Base-by-base conservation (phyloP, 257 asterid genomes). In the Rubia yunnanensis region DNA sequence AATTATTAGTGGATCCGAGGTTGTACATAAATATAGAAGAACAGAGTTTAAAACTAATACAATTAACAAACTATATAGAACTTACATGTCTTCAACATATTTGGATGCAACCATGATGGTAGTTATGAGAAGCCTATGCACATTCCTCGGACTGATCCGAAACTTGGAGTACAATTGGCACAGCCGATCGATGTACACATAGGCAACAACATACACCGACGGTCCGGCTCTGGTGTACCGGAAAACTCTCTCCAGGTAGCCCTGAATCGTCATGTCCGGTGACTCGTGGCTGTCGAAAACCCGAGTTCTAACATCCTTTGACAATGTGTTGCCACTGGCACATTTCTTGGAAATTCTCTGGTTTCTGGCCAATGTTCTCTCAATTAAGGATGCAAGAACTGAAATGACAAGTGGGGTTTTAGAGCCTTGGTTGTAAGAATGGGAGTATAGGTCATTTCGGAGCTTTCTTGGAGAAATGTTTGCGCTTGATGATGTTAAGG, bases 41-140 rank as follows among this genome's bases (percentile, higher is more conserved):
- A n/a, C n/a, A n/a, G n/a, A n/a, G n/a, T n/a, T n/a, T n/a, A n/a
- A n/a, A n/a, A n/a, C n/a, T n/a, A n/a, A n/a, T n/a, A n/a, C n/a
- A n/a, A n/a, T n/a, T n/a, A n/a, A n/a, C n/a, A n/a, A n/a, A n/a
- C n/a, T n/a, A n/a, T n/a, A n/a, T n/a, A n/a, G n/a, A 3, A 74
- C 98, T 87, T 78, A 92, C 99, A 84, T 81, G 73, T 92, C 99
- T 80, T 92, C 99, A 1, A 89, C 99, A 64, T 87, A 92, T 66
- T 92, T 92, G 4, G 97, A 92, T 3, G 99, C 95, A 35, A 87
- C 87, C 96, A 92, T 76, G 53, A 92, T 78, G n/a, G 97, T 87
- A 0, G 97, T 88, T 58, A 92, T 88, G 63, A 92, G 96, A 38
- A 92, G 49, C 27, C 99, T 60, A 48, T 92, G 95, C 23, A 89